Base-by-base conservation (phyloP, 352 stramenopile species). In the Lagenidium sp. region DNA sequence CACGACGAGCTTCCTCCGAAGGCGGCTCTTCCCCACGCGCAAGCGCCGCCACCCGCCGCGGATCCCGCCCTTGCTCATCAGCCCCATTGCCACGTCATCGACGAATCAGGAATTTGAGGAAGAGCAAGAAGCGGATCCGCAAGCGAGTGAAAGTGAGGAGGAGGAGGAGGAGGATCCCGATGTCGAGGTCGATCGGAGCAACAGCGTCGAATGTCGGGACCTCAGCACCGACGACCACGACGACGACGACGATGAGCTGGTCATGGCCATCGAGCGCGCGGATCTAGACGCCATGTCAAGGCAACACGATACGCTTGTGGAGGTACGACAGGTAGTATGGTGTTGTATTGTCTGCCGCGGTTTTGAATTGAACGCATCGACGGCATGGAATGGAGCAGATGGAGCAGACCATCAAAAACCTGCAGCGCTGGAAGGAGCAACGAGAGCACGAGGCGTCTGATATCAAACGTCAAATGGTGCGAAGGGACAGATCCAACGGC, bases 1-100 rank as follows among this genome's bases (percentile, higher is more conserved):
- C 15, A 36, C 19, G n/a, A 1, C 32, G 11, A 18, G 16, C 4
- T 25, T 16, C 23, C 41, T 83, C 40, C 81, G 81, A 47, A 54
- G 70, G 4, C 81, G 81, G 25, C 30, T 83, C 1, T 83, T 83
- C 37, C 68, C 68, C 10, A 69, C 55, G 13, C 58, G 59, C 15
- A 68, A 73, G 51, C 70, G 70, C 13, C 60, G 65, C 7, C 51
- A 71, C 22, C 68, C 70, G 23, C 47, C 44, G 15, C 53, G 55
- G 2, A 65, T 81, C 19, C 65, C 70, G 5, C 60, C 67, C 16
- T 41, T 83, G 2, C 13, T 73, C 19, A 47, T 65, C 29, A 83
- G 65, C 50, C 70, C 70, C 1, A 70, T 75, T 23, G 55, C 36
- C 21, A 47, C 28, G 20, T n/a, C n/a, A n/a, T n/a, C n/a, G n/a